These are phyloP conservation scores for Blastobotrys indianensis DNA, from an alignment of 1,139 yeast genomes.

Conservation along the genomic window DNA sequence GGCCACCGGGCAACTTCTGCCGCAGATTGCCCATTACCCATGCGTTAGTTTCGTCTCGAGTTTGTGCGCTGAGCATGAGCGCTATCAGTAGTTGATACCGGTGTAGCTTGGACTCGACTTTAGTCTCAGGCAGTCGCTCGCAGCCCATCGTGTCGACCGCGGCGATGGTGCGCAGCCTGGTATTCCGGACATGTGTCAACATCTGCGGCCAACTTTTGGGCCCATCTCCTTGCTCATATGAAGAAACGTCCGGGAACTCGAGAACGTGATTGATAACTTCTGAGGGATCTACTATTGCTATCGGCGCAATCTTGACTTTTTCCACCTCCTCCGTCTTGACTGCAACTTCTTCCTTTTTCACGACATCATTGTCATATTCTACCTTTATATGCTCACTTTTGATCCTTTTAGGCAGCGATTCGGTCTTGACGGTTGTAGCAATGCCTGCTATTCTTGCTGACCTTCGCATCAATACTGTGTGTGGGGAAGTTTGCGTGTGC, in stretches of 20 bases:
- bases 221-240: constrained; percentile 6
- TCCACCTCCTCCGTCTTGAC: constrained; percentile 6
- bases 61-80: constrained; percentile 85
- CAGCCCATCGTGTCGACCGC: constrained; percentile 93
- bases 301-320: background rate
- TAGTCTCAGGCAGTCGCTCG: constrained; percentile 54
- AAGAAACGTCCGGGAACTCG: constrained; percentile 8
- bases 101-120: constrained; percentile 36
- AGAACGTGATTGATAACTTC: constrained; percentile 2
- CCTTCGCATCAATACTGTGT: background rate
- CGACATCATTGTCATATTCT: background rate
- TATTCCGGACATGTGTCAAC: constrained; percentile 55
- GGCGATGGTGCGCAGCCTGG: constrained; percentile 59
- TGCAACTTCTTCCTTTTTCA: background rate
- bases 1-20: constrained; percentile 30
- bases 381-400: background rate
- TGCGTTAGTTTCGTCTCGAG: constrained; percentile 81
- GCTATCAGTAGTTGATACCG: constrained; percentile 74
- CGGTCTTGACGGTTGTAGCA: too few species aligned
- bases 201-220: constrained; percentile 38
- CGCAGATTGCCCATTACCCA: constrained; percentile 64
- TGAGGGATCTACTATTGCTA: background rate
- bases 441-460: background rate
- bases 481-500: too few species aligned
- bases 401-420: too few species aligned